Evolutionary conservation across 129 eudicot genomes (phyloP), one percentile per base, ranked within the genome.

Genomic region (Pseudognaphalium luteoalbum): DNA sequence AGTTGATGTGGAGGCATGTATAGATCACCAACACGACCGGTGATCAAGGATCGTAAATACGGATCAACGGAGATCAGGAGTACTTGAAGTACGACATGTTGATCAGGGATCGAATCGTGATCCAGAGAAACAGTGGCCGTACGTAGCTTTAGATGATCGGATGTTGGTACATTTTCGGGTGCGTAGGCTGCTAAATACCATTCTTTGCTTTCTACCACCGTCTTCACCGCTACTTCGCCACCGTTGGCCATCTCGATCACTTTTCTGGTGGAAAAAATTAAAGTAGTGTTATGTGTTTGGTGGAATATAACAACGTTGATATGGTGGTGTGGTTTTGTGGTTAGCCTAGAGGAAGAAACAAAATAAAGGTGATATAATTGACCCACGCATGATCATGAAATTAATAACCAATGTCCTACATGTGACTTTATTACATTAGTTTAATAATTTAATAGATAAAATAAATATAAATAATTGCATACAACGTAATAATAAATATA

Each of bases 111-210:
- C 17, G 81, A 70, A 63, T 81, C 79, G 20, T 65, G 32, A 5
- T 47, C 78, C 1, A 85, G 25, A 0, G 85, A 74, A 16, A 85
- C 11, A 1, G 20, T 81, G 17, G 17, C 52, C 1, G 70, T 77
- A 8, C 88, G 85, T 6, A 85, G 71, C 74, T 85, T 85, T 54
- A 85, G 81, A 64, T 85, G 83, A 52, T 85, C 85, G 7, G 85
- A 73, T 0, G 83, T 67, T 7, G 88, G 88, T 32, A 85, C 29
- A 52, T 82, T 84, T 63, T 85, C 81, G 20, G 81, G 74, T 74
- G 71, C 85, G 65, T 78, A 71, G 12, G 62, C 85, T n/a, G 83
- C 74, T 66, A 85, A 34, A 59, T 65, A 77, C 85, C 85, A 85
- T 47, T 85, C 85, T 81, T 44, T 78, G 79, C 76, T 85, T 64